phyloP scores from a whole-genome alignment of 1,139 yeast species.

The Hanseniaspora gamundiae region DNA sequence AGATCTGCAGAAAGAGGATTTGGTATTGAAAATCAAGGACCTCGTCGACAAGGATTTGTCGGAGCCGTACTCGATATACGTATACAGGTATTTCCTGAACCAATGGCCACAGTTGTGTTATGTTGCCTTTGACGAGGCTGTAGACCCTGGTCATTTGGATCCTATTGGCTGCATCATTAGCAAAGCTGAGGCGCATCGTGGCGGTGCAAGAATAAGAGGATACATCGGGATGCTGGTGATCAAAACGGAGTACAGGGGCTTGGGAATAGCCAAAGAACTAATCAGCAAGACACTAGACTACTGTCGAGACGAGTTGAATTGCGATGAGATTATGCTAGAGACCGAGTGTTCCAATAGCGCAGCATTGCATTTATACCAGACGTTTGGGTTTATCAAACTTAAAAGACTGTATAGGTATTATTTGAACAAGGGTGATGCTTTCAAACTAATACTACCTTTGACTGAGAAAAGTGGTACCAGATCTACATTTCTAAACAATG shows the following conservation, averaged over 20 bases:
- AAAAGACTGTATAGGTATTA: conserved; percentile 81
- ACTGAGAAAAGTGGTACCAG: conserved; percentile 38
- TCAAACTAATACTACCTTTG: conserved; percentile 58
- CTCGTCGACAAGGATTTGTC: conserved; percentile 50
- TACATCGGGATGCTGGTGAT: conserved; percentile 96
- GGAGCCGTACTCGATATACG: conserved; percentile 65
- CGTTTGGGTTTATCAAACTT: conserved; percentile 72
- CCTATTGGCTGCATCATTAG: conserved; percentile 77
- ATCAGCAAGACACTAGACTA: conserved; percentile 52
- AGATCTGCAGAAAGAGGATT: conserved; percentile 18
- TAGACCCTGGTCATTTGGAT: conserved; percentile 13
- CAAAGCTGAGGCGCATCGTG: conserved; percentile 69
- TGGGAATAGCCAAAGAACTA: conserved; percentile 67
- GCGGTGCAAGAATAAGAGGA: conserved; percentile 54
- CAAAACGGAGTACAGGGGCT: conserved; percentile 54
- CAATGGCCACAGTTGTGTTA: conserved; percentile 58
- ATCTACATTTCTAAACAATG: conserved; percentile 26
- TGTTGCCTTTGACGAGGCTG: conserved; percentile 32
- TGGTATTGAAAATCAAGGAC: conserved; percentile 27
- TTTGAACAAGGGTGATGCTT: conserved; percentile 87
- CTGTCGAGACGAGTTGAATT: conserved; percentile 42
- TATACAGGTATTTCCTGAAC: conserved; percentile 54
- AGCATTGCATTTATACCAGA: conserved; percentile 71
- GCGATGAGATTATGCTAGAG: conserved; percentile 84
- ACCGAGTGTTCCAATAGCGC: conserved; percentile 76